Base-by-base conservation (phyloP, 257 asterid genomes). In the Knoxia roxburghii region DNA sequence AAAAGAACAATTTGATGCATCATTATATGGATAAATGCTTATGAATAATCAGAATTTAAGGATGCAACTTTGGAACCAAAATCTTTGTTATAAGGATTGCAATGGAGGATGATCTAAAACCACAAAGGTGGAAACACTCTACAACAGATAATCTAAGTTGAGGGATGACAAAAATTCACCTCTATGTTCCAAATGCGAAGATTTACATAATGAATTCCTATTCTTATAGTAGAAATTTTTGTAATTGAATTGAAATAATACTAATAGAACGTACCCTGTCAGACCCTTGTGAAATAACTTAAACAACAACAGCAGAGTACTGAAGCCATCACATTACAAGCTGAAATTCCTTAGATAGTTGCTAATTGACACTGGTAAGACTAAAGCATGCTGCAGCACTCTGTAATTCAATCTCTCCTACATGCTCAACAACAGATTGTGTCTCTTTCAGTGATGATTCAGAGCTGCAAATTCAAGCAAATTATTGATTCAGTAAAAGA, bases 381-480 rank as follows among this genome's bases (percentile, higher is more conserved):
- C 88, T 88, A 80, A 88, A 88, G 68, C 87, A 82, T 63, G 96
- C 89, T 46, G 93, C 97, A 52, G 93, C 96, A 63, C 79, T 88
- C 89, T 85, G 88, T 29, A 90, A 69, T 67, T 90, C 96, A 73
- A 86, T 83, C 73, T 82, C 95, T 37, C 81, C 88, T 61, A 84
- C 87, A 72, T 81, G 86, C 75, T 90, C 90, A 43, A n/a, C n/a
- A n/a, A 81, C 75, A n/a, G 83, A 69, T 33, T 86, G 90, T 67
- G 87, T 82, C 1, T 86, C 95, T 63, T 85, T 86, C 65, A 82
- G 18, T 49, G 97, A 68, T 41, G 95, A 88, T 72, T 88, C 97
- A 62, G 93, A 77, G 72, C 97, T 88, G 87, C 84, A 68, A 4
- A 58, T 51, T 13, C 45, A 66, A 40, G 7, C 17, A 70, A 37